Percentiles rank a stretch among this genome's conserved stretches.
phyloP scores from a whole-genome alignment of 2,329 filamentous ascomycete genomes.

The Onygenales sp. region DNA sequence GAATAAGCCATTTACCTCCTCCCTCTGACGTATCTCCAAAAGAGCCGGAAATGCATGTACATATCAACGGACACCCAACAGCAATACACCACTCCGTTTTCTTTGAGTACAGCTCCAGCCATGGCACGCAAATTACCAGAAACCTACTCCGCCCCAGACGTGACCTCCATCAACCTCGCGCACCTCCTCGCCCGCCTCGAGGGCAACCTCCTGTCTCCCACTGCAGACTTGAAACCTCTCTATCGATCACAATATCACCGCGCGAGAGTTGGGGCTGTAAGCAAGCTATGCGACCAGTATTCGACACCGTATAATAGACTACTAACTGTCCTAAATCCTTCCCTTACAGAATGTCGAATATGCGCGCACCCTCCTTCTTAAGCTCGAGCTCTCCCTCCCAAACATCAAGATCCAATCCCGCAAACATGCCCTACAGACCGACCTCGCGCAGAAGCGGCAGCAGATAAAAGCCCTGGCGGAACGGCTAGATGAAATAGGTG shows the following conservation, averaged over 20 bases:
- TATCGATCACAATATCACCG: constrained; percentile 33
- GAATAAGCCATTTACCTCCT: too few species aligned
- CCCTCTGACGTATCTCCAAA: too few species aligned
- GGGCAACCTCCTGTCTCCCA: constrained; percentile 32
- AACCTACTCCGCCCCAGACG: constrained; percentile 14
- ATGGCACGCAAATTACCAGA: constrained; percentile 11
- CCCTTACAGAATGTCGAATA: constrained; percentile 35
- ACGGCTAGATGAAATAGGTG: constrained; percentile 23
- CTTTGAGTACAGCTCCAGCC: not conserved
- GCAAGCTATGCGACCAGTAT: not conserved
- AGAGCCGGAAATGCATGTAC: too few species aligned
- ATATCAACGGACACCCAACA: too few species aligned
- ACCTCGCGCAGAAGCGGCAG: constrained; percentile 30
- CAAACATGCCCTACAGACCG: constrained; percentile 30
- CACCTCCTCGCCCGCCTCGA: constrained; percentile 35
- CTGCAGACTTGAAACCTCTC: constrained; percentile 26
- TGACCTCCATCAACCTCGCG: constrained; percentile 29
- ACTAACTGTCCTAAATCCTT: not conserved
- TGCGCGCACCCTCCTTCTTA: constrained; percentile 31
- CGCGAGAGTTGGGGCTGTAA: constrained; percentile 31
- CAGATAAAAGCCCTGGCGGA: constrained; percentile 24
- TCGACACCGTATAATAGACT: not conserved
- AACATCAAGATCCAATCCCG: constrained; percentile 29
- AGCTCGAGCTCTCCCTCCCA: constrained; percentile 32
- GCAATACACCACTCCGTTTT: too few species aligned